These are phyloP conservation scores for Aegle marmelos DNA, from an alignment of 345 rosid genomes.

Conservation along the genomic window DNA sequence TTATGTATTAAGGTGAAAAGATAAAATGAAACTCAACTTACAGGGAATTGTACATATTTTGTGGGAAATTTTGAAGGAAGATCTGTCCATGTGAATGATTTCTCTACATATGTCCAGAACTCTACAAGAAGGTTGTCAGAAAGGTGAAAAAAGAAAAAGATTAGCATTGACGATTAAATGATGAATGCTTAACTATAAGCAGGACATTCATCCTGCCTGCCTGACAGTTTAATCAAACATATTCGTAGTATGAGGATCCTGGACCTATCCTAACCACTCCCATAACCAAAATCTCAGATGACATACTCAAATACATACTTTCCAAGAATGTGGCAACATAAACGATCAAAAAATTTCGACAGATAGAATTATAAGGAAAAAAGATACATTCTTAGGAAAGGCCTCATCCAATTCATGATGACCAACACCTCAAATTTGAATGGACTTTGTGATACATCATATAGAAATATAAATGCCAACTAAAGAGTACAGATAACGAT, in stretches of 20 bases:
- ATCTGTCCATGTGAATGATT: conserved; percentile 92
- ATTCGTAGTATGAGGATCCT: not conserved
- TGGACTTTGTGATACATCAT: not conserved
- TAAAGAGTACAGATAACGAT: not conserved
- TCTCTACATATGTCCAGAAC: conserved; percentile 97
- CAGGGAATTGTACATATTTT: conserved; percentile 93
- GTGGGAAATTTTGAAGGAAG: conserved; percentile 91
- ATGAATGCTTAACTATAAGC: not conserved
- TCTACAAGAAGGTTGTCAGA: conserved; percentile 39
- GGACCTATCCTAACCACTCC: not conserved
- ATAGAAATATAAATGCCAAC: not conserved
- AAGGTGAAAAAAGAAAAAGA: not conserved
- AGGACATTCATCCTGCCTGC: not conserved
- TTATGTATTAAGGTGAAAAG: not conserved
- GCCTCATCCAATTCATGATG: not conserved
- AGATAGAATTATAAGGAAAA: not conserved
- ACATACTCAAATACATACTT: not conserved
- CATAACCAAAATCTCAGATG: not conserved
- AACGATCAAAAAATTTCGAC: no score
- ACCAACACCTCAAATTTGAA: not conserved
- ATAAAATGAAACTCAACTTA: conserved; percentile 34
- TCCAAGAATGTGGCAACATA: not conserved
- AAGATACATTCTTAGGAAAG: not conserved
- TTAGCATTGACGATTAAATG: not conserved
- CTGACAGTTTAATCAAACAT: not conserved